A percentile compares a stretch with the other conserved stretches of the same genome.
Conservation (phyloP, 805 yeast genomes). For the Candida dajiaensis region DNA sequence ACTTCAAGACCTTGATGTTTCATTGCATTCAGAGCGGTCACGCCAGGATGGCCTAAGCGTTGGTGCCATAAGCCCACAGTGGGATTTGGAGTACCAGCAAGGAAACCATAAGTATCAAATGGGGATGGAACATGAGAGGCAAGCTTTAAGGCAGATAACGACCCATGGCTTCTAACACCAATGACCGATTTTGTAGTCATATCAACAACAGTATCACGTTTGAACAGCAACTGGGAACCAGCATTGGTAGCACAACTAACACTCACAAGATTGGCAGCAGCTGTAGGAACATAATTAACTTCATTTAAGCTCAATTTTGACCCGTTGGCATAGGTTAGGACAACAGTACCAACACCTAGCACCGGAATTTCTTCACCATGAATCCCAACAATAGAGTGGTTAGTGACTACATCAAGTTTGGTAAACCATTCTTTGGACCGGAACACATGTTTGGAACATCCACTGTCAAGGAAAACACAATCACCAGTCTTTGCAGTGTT, state of each 20-base stretch:
- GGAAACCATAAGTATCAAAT: not conserved
- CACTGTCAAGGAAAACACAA: not conserved
- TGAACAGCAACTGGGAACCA: not conserved
- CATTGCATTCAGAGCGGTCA: not conserved
- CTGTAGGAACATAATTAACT: not conserved
- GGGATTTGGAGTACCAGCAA: not conserved
- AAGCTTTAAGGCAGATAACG: not conserved
- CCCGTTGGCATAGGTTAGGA: not conserved
- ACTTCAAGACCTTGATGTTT: not conserved
- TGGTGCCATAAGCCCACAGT: not conserved
- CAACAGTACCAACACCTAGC: not conserved
- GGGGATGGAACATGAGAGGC: not conserved
- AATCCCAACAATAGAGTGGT: not conserved
- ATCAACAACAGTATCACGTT: not conserved
- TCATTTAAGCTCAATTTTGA: not conserved
- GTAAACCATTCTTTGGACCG: not conserved
- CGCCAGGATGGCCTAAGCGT: not conserved
- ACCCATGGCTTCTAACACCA: not conserved
- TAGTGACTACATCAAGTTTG: no score
- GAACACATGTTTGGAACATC: not conserved
- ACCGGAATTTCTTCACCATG: not conserved
- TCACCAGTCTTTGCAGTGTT: not conserved
- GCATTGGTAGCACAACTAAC: not conserved
- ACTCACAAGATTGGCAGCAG: not conserved
- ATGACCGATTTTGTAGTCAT: not conserved